These are phyloP conservation scores for Priceomyces fermenticarens DNA, from an alignment of 805 yeast species.

Conservation along the genomic window DNA sequence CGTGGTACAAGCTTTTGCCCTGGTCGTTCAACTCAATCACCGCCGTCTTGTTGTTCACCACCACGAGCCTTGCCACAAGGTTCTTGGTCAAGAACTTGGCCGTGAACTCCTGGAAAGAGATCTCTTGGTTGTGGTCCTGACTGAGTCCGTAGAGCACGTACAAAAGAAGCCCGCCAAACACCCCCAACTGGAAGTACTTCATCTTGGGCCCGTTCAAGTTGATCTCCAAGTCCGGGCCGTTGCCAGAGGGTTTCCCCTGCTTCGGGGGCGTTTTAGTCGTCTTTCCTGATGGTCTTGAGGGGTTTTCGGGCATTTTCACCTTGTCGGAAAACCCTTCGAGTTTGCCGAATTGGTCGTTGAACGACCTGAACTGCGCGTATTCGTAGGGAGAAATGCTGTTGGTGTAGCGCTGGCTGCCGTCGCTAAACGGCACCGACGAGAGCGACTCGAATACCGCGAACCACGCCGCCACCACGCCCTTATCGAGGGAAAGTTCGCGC, in stretches of 20 bases:
- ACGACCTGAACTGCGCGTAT: slow-evolving; percentile 14
- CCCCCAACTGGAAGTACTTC: slow-evolving; percentile 29
- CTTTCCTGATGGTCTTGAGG: no score
- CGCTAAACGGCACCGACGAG: slow-evolving; percentile 22
- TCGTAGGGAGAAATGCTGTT: slow-evolving; percentile 29
- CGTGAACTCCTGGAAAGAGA: slow-evolving; percentile 92
- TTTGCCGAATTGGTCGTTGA: slow-evolving; percentile 10
- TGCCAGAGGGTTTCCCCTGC: no score
- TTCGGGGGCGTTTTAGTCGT: no score
- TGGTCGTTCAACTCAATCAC: slow-evolving; percentile 63
- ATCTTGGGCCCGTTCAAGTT: slow-evolving; percentile 20
- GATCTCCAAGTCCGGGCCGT: slow-evolving; percentile 25
- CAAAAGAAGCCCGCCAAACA: slow-evolving; percentile 25
- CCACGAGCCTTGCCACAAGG: slow-evolving; percentile 67
- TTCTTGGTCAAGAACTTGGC: slow-evolving; percentile 72
- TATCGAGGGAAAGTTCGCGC: slow-evolving; percentile 10
- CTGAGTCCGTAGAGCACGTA: slow-evolving; percentile 19
- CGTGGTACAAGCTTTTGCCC: slow-evolving; percentile 49
- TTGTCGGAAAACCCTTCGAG: slow-evolving; percentile 7
- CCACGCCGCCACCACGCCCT: slow-evolving; percentile 23
- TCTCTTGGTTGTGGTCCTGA: slow-evolving; percentile 38
- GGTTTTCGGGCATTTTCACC: slow-evolving; percentile 2
- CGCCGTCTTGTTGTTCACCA: slow-evolving; percentile 75
- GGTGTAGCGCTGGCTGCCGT: slow-evolving; percentile 15
- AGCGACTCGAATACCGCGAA: slow-evolving; percentile 26